A percentile compares a stretch with the other conserved stretches of the same genome.
Conservation (phyloP, 495 filamentous ascomycete genomes). For the Margaritispora aquatica region DNA sequence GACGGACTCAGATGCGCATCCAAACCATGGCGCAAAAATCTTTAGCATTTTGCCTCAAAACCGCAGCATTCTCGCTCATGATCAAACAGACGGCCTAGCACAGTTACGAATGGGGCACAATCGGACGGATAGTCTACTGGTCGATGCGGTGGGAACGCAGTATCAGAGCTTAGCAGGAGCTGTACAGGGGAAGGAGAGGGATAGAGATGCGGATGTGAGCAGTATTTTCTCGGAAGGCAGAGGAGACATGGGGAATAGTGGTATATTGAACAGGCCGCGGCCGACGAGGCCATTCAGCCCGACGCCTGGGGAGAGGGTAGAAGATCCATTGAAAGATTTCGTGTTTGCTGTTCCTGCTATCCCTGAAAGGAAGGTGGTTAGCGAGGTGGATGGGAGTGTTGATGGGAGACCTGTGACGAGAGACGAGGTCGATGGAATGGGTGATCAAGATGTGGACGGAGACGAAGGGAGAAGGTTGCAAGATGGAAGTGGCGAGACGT, state of each 20-base stretch:
- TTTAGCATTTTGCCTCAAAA: conserved; percentile 51
- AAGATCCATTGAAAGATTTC: conserved; percentile 31
- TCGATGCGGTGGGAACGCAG: conserved; percentile 28
- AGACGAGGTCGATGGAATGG: no score
- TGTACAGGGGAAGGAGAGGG: conserved; percentile 18
- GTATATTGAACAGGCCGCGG: conserved; percentile 38
- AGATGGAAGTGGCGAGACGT: conserved; percentile 19
- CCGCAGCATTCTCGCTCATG: conserved; percentile 41
- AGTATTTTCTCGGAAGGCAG: conserved; percentile 45
- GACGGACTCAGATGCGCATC: conserved; percentile 28
- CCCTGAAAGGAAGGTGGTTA: background rate
- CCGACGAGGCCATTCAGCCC: conserved; percentile 48
- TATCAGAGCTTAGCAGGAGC: conserved; percentile 45
- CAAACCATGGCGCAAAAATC: conserved; percentile 38
- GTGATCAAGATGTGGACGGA: conserved; percentile 10
- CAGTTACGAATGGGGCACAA: conserved; percentile 19
- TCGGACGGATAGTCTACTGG: conserved; percentile 39
- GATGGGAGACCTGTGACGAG: no score
- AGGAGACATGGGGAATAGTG: conserved; percentile 1
- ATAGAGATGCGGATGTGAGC: conserved; percentile 30
- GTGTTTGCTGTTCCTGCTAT: background rate
- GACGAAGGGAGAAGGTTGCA: conserved; percentile 23
- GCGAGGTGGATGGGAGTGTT: no score
- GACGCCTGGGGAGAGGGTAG: conserved; percentile 36
- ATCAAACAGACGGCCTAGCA: background rate